A percentile compares a stretch with the other conserved stretches of the same genome.
These are phyloP conservation scores for Citrus reticulata DNA, from an alignment of 345 rosid genomes.

Conservation along the genomic window DNA sequence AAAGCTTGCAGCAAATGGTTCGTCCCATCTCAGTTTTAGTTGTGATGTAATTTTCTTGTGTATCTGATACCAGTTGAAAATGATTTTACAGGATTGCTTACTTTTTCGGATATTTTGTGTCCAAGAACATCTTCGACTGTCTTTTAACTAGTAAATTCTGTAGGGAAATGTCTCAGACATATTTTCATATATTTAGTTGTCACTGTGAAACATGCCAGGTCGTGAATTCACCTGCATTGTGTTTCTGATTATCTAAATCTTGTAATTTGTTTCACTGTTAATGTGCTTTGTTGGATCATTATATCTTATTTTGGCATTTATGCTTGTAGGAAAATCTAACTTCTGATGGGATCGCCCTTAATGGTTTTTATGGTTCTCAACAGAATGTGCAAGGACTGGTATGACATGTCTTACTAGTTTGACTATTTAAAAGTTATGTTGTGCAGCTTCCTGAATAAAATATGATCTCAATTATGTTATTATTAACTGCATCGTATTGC, in stretches of 20 bases:
- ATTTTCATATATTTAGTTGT: background rate
- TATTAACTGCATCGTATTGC: slow-evolving; percentile 9
- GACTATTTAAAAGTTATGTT: background rate
- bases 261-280: background rate
- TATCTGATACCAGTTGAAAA: background rate
- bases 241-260: background rate
- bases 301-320: background rate
- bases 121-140: background rate
- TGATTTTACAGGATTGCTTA: background rate
- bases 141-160: background rate
- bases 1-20: slow-evolving; percentile 45
- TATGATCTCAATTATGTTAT: background rate
- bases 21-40: slow-evolving; percentile 7
- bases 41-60: background rate
- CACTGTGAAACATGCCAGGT: background rate
- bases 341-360: slow-evolving; percentile 43
- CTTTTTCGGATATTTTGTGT: background rate
- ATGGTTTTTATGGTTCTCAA: slow-evolving; percentile 41
- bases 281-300: background rate
- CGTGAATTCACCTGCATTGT: background rate
- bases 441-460: background rate
- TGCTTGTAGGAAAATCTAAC: slow-evolving; percentile 41
- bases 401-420: slow-evolving; percentile 6
- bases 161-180: background rate
- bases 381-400: slow-evolving; percentile 53